Base-by-base conservation (phyloP, 768 basidiomycete genomes). In the Kondoa malvinella region DNA sequence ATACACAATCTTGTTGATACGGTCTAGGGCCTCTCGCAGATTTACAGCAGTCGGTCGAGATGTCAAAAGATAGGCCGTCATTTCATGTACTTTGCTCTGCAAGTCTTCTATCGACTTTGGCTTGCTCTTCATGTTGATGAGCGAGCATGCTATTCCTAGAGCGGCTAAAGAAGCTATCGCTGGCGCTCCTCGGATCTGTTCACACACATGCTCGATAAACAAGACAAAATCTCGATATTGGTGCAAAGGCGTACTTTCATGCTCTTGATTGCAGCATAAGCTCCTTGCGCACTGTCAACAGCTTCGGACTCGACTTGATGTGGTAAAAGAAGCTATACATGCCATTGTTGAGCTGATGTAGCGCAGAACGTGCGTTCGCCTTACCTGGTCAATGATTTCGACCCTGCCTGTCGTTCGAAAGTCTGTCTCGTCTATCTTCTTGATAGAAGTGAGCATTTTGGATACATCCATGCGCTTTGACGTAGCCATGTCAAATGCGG, bases 11-110 rank as follows among this genome's bases (percentile, higher is more conserved):
- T 72, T 74, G 4, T 77, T 72, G 34, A 97, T 82, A 25, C 91
- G 83, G 25, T 85, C 82, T 59, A 85, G 88, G 4, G 90, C 91
- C 58, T 86, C 87, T 14, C 88, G 85, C 26, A 97, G 86, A 78
- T 97, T 97, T 72, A 97, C 92, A 3, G 92, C 92, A 0, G 92
- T 97, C 17, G 94, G 92, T n/a, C 92, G 83, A 1, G 92, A 87
- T 1, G 86, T 88, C 76, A 83, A 85, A 15, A 97, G 82, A 76
- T 83, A 86, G 56, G 84, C 82, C 59, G 92, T 81, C 57, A 84
- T 80, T 0, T 81, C 80, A 56, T 79, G 74, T 70, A 92, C 76
- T 76, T 88, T 80, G 0, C 76, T 76, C 64, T 80, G 78, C 32
- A 95, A 79, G 1, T 80, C 76, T 1, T 78, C 76, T 0, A 82